Conservation (phyloP, 2,329 filamentous ascomycete genomes). For the Aspergillus eucalypticola region DNA sequence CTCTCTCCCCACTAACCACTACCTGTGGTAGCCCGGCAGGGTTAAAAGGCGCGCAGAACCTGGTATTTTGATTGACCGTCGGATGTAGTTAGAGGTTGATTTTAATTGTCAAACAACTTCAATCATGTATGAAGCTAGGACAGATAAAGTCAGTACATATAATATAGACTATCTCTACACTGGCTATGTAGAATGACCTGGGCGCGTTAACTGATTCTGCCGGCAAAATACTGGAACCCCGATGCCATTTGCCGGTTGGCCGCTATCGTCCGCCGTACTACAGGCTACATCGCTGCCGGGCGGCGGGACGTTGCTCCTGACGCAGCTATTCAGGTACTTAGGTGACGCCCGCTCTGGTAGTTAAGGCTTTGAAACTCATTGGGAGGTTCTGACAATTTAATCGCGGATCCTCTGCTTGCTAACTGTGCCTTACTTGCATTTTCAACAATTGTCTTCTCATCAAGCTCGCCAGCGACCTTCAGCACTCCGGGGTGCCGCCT, state of each 20-base stretch:
- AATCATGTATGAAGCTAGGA: too few relatives aligned
- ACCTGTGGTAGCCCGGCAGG: too few relatives aligned
- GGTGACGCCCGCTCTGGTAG: not conserved
- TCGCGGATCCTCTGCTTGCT: not conserved
- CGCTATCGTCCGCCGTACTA: not conserved
- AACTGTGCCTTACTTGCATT: not conserved
- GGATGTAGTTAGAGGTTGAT: too few relatives aligned
- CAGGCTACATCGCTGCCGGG: slow-evolving; percentile 4
- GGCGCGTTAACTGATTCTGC: not conserved
- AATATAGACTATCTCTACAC: too few relatives aligned
- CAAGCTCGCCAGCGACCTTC: not conserved
- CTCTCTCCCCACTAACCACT: too few relatives aligned
- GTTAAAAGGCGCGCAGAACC: too few relatives aligned
- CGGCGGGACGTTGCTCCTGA: slow-evolving; percentile 20
- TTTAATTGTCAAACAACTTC: accelerated
- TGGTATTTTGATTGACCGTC: too few relatives aligned
- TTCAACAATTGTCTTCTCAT: slow-evolving; percentile 5
- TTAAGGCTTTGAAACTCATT: not conserved
- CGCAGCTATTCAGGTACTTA: not conserved
- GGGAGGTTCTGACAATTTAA: slow-evolving; percentile 2
- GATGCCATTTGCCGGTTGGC: not conserved
- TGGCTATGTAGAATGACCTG: too few relatives aligned
- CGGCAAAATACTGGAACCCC: not conserved
- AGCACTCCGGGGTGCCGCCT: slow-evolving; percentile 2
- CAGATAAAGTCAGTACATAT: too few relatives aligned